Base-by-base conservation (phyloP, 768 basidiomycete genomes). In the Tephrocybe rancida region DNA sequence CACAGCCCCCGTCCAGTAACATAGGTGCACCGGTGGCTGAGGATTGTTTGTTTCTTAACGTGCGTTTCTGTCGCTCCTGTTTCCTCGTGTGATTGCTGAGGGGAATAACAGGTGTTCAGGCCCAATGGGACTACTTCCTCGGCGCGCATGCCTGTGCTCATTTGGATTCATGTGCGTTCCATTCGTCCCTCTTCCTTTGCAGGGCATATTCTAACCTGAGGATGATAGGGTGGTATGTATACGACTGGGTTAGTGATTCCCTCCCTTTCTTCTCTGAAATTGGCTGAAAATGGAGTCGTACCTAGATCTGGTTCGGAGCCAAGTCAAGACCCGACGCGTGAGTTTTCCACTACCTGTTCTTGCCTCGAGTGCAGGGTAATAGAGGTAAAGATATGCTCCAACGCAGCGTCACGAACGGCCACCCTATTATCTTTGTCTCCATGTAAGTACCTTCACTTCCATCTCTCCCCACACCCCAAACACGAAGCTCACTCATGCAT, bases 341-440 rank as follows among this genome's bases (percentile, higher is more conserved):
- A 41, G 19, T 8, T n/a, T 47, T 25, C 13, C n/a, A 29, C 9
- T 1, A 22, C 8, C 8, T n/a, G 18, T 6, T n/a, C 25, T 44
- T n/a, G n/a, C 18, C 11, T 9, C 24, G 1, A 3, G 19, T 22
- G 32, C 44, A 27, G 25, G 13, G 3, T 11, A 14, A 34, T 18
- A 37, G n/a, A n/a, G n/a, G n/a, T n/a, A n/a, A 49, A 85, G 82
- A 68, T 7, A 74, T 84, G n/a, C 61, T 85, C 25, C 71, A 74
- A 27, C 64, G 78, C 19, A 84, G 83, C 48, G 69, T 76, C 2
- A 66, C 69, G 0, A 73, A 71, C 9, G 69, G 70, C 4, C 81
- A 80, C 42, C 83, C 82, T 0, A 78, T 84, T n/a, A 69, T 84
- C n/a, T 81, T 83, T 58, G 79, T 83, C 30, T 80, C 80, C 2